phyloP scores from a whole-genome alignment of 2,329 filamentous ascomycete species.

The Malbranchea zuffiana region DNA sequence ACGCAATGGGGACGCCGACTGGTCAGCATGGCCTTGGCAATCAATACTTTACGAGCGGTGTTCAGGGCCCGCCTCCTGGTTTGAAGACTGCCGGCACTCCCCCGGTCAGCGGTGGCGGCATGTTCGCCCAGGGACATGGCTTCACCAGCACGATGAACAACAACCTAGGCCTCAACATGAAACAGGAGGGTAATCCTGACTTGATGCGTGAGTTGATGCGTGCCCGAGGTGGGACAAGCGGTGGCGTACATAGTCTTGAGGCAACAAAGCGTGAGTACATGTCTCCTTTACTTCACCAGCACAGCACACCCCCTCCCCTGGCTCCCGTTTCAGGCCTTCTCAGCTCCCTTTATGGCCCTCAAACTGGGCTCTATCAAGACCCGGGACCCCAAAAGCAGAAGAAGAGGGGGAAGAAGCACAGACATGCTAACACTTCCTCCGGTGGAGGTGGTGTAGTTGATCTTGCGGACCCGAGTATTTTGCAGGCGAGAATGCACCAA shows the following conservation, averaged over 20 bases:
- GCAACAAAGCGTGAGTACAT: slow-evolving; percentile 97
- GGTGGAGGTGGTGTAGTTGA: slow-evolving; percentile 96
- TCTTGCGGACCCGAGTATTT: slow-evolving; percentile 99
- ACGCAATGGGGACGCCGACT: slow-evolving; percentile 28
- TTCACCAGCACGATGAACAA: slow-evolving; percentile 59
- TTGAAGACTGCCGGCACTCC: slow-evolving; percentile 92
- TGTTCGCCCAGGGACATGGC: slow-evolving; percentile 81
- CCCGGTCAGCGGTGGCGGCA: slow-evolving; percentile 63
- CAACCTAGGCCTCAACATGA: slow-evolving; percentile 53
- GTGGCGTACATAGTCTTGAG: slow-evolving; percentile 63
- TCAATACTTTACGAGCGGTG: slow-evolving; percentile 72
- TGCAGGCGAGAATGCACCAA: slow-evolving; percentile 94
- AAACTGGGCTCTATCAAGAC: slow-evolving; percentile 79
- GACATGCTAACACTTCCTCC: slow-evolving; percentile 99
- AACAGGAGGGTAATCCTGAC: slow-evolving; percentile 64
- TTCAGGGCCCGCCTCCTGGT: slow-evolving; percentile 87
- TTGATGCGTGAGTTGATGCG: slow-evolving; percentile 75
- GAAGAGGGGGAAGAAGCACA: slow-evolving; percentile 99
- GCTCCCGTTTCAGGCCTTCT: slow-evolving; percentile 84
- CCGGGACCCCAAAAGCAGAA: slow-evolving; percentile 86
- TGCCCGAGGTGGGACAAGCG: slow-evolving; percentile 46
- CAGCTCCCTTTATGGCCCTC: slow-evolving; percentile 81
- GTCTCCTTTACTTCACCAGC: slow-evolving; percentile 84
- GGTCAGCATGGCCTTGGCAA: slow-evolving; percentile 39
- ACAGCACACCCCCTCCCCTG: slow-evolving; percentile 75